Evolutionary conservation across 2,329 filamentous ascomycete genomes (phyloP).

Genomic region (Alternaria burnsii): DNA sequence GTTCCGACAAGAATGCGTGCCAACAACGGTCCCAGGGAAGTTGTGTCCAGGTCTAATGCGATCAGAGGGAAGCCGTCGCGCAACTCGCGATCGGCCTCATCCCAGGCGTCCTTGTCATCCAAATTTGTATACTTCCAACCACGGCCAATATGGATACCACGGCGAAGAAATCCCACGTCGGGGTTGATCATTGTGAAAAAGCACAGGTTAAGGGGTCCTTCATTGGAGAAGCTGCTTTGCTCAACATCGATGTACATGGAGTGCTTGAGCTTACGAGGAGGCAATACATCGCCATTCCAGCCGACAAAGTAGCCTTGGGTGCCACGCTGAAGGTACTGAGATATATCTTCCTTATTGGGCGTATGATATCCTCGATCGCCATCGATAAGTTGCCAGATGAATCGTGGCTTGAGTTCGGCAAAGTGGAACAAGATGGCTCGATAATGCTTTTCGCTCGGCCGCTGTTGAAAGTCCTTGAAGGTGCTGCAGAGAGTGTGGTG

Average conservation of each 20-base stretch:
- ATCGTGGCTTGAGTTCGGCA: background rate
- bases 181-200: background rate
- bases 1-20: background rate
- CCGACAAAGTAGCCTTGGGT: background rate
- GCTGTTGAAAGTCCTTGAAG: background rate
- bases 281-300: background rate
- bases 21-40: background rate
- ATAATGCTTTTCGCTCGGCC: background rate
- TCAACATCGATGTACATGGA: too few species aligned
- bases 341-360: background rate
- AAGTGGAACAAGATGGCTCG: background rate
- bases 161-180: background rate
- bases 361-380: background rate
- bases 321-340: background rate
- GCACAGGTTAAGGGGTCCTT: background rate
- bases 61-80: background rate
- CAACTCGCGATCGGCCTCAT: background rate
- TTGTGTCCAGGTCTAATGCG: background rate
- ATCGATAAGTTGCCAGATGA: conserved; percentile 2
- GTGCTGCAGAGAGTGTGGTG: background rate
- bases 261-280: background rate
- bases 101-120: background rate
- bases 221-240: too few species aligned
- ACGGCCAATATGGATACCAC: background rate
- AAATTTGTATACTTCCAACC: background rate